Evolutionary conservation across 305 asterid genomes (phyloP).

Genomic region (Fraxinus latifolia): DNA sequence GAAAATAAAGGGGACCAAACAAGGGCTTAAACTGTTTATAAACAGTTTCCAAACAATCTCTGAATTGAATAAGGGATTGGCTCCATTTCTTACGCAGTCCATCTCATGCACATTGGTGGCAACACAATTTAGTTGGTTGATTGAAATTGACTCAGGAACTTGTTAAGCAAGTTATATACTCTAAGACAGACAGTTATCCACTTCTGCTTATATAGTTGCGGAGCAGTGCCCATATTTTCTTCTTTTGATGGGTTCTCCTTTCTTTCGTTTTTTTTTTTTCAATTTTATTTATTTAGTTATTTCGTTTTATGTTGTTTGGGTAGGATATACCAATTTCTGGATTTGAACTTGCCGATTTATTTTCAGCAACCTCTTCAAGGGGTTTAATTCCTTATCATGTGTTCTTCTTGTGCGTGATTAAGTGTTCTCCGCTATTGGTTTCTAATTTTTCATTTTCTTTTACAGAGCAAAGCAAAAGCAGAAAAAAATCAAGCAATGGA

Average conservation of each 20-base stretch:
- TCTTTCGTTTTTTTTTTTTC: neutral
- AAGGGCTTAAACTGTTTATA: neutral
- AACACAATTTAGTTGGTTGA: neutral
- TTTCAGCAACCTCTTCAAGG: conserved; percentile 13
- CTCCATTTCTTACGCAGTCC: neutral
- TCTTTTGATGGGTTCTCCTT: neutral
- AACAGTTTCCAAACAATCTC: neutral
- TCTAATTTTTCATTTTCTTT: conserved; percentile 19
- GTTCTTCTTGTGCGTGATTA: conserved; percentile 15
- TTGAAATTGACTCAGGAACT: neutral
- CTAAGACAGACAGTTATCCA: neutral
- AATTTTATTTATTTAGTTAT: neutral
- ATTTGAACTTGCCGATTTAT: conserved; percentile 8
- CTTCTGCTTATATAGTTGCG: neutral
- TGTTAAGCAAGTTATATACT: neutral
- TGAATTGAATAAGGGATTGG: neutral
- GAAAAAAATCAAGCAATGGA: conserved; percentile 95
- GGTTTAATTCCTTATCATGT: conserved; percentile 16
- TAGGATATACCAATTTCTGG: conserved; percentile 14
- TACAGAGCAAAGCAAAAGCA: conserved; percentile 90
- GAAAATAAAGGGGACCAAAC: no score
- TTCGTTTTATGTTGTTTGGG: neutral
- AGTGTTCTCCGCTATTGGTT: conserved; percentile 14
- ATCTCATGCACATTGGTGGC: neutral
- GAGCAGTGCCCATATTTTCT: neutral